A percentile compares a stretch with the other conserved stretches of the same genome.
Evolutionary conservation across 768 basidiomycete species (phyloP).

Genomic region (Infundibulicybe gibba): DNA sequence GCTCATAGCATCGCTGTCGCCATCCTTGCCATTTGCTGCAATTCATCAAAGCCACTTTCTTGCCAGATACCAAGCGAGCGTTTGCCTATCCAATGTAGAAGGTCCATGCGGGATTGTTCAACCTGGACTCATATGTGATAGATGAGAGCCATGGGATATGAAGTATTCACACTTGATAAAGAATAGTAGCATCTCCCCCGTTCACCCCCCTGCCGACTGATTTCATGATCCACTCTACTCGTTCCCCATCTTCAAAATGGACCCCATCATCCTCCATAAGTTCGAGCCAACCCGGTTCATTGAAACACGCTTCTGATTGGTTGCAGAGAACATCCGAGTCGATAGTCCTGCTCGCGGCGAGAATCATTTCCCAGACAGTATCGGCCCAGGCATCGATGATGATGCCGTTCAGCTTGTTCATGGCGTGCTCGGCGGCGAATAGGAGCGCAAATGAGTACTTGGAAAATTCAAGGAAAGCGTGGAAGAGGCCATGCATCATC

Average conservation of each 20-base stretch:
- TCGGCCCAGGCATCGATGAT: slow-evolving; percentile 72
- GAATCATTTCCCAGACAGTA: slow-evolving; percentile 61
- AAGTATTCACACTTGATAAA: slow-evolving; percentile 69
- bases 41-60: slow-evolving; percentile 69
- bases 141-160: slow-evolving; percentile 61
- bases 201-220: slow-evolving; percentile 60
- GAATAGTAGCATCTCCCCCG: slow-evolving; percentile 56
- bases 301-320: slow-evolving; percentile 57
- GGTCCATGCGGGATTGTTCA: slow-evolving; percentile 64
- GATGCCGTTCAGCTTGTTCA: slow-evolving; percentile 47
- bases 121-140: slow-evolving; percentile 71
- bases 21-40: too few species aligned
- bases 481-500: slow-evolving; percentile 88
- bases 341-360: slow-evolving; percentile 54
- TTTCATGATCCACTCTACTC: slow-evolving; percentile 77
- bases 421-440: slow-evolving; percentile 60
- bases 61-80: slow-evolving; percentile 74
- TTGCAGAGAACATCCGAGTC: slow-evolving; percentile 60
- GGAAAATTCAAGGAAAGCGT: slow-evolving; percentile 76
- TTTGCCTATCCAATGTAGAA: slow-evolving; percentile 73
- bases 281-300: too few species aligned
- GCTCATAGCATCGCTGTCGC: too few species aligned
- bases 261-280: slow-evolving; percentile 68
- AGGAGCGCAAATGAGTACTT: slow-evolving; percentile 73
- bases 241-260: slow-evolving; percentile 73